phyloP scores from a whole-genome alignment of 129 eudicot genomes.

The Glebionis coronaria region DNA sequence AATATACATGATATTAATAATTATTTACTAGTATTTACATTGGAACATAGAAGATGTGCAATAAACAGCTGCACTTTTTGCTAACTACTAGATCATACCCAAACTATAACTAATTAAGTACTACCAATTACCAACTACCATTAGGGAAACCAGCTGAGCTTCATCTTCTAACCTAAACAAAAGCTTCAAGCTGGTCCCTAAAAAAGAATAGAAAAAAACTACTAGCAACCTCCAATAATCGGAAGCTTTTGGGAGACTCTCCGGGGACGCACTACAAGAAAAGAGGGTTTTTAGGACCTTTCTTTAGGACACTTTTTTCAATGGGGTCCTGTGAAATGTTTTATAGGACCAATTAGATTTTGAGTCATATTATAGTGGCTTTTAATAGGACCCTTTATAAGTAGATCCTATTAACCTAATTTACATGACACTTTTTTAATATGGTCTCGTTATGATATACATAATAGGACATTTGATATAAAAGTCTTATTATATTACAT shows the following conservation, averaged over 20 bases:
- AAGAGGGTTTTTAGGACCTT: too few species aligned
- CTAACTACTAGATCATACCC: slow-evolving; percentile 17
- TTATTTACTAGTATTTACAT: slow-evolving; percentile 26
- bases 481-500: too few species aligned
- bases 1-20: background rate
- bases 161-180: slow-evolving; percentile 35
- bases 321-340: too few species aligned
- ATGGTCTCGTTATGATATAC: too few species aligned
- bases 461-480: too few species aligned
- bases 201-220: slow-evolving; percentile 23
- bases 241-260: slow-evolving; percentile 26
- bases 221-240: slow-evolving; percentile 17
- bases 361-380: too few species aligned
- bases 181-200: slow-evolving; percentile 55
- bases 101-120: slow-evolving; percentile 12
- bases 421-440: too few species aligned
- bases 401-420: too few species aligned
- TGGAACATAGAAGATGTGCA: slow-evolving; percentile 17
- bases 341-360: too few species aligned
- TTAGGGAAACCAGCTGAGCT: slow-evolving; percentile 51
- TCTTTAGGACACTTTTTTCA: too few species aligned
- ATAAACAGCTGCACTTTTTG: slow-evolving; percentile 26
- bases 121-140: slow-evolving; percentile 19
- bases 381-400: too few species aligned
- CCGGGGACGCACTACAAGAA: too few species aligned